Conservation (phyloP, 1,284 basidiomycete genomes). For the Cystobasidium pallidum region DNA sequence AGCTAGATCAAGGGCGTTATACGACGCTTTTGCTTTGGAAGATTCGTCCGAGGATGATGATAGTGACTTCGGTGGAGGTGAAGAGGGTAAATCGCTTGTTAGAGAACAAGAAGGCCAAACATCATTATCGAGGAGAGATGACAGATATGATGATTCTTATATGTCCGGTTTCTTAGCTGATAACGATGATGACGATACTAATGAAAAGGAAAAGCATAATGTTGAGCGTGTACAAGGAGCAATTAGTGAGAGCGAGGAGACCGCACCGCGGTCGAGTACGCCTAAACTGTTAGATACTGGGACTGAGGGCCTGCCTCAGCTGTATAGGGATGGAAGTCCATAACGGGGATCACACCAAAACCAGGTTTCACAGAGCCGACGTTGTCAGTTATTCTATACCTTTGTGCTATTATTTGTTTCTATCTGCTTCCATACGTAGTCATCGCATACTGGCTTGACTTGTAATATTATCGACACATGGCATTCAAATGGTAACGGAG, state of each 20-base stretch:
- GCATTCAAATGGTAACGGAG: too few species aligned
- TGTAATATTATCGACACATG: too few species aligned
- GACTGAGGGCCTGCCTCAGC: not conserved
- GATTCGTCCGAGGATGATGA: slow-evolving; percentile 55
- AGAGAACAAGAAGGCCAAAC: not conserved
- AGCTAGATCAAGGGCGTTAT: slow-evolving; percentile 56
- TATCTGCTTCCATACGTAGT: too few species aligned
- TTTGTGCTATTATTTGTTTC: too few species aligned
- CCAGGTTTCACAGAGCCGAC: not conserved
- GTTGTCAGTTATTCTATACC: too few species aligned
- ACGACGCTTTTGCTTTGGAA: slow-evolving; percentile 57
- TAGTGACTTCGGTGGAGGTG: slow-evolving; percentile 1
- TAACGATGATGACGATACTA: slow-evolving; percentile 10
- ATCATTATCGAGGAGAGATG: not conserved
- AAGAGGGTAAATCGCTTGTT: slow-evolving; percentile 25
- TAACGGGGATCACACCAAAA: not conserved
- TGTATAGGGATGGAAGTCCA: slow-evolving; percentile 2
- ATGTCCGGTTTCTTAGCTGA: slow-evolving; percentile 41
- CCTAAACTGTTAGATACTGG: slow-evolving; percentile 23
- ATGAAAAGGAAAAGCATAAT: not conserved
- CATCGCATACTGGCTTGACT: too few species aligned
- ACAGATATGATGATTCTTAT: slow-evolving; percentile 33
- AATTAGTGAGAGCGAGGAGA: not conserved
- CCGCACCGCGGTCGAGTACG: slow-evolving; percentile 36
- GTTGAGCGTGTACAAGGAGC: not conserved